A percentile compares a stretch with the other conserved stretches of the same genome.
phyloP scores from a whole-genome alignment of 2,329 filamentous ascomycete genomes.

The Colletotrichum cereale region DNA sequence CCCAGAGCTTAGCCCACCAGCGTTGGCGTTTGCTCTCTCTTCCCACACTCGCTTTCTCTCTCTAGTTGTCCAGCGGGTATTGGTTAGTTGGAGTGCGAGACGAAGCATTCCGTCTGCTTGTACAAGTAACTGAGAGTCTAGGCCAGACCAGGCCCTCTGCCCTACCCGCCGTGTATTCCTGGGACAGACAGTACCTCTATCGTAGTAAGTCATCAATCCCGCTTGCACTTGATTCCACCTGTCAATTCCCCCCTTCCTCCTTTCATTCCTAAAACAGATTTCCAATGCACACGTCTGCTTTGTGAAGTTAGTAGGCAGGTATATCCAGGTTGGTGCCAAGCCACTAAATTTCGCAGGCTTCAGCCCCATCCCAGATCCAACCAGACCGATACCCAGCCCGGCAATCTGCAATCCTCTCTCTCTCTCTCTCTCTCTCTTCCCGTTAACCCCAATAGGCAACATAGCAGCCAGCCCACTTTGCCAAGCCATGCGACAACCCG shows the following conservation, averaged over 20 bases:
- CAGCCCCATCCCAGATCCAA: slow-evolving; percentile 25
- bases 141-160: background rate
- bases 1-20: background rate
- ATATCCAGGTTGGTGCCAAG: slow-evolving; percentile 25
- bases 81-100: background rate
- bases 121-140: background rate
- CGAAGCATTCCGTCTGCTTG: background rate
- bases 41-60: background rate
- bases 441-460: slow-evolving; percentile 5
- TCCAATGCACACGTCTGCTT: background rate
- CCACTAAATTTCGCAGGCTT: slow-evolving; percentile 26
- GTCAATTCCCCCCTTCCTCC: slow-evolving; percentile 5
- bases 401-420: slow-evolving; percentile 20
- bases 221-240: background rate
- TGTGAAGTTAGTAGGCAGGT: background rate
- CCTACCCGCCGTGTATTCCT: background rate
- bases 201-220: background rate
- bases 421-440: background rate
- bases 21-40: background rate
- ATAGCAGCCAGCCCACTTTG: slow-evolving; percentile 6
- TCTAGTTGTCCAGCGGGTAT: background rate
- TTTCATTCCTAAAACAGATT: slow-evolving; percentile 13
- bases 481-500: background rate
- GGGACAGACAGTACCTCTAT: background rate
- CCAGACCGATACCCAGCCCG: slow-evolving; percentile 10